Conservation (phyloP, 2,329 filamentous ascomycete species). For the Claviceps humidiphila region DNA sequence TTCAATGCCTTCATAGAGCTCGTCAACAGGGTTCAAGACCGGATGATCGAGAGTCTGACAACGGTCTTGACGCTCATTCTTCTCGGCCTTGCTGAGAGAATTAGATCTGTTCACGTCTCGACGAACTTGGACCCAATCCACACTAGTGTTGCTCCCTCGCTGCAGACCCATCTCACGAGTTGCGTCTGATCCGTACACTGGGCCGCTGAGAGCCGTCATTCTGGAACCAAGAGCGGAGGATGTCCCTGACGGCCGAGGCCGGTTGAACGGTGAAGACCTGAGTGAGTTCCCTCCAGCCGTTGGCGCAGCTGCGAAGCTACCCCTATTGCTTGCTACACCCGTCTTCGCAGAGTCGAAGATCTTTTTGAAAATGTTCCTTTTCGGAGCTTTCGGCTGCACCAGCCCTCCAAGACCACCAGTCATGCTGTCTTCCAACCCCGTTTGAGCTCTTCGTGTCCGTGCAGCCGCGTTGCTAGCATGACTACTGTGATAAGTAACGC, state of each 20-base stretch:
- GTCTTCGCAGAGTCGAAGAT: constrained; percentile 92
- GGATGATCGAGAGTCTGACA: constrained; percentile 92
- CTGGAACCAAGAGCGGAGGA: constrained; percentile 33
- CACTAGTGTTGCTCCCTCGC: constrained; percentile 27
- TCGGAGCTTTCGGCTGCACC: constrained; percentile 61
- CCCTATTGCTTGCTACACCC: constrained; percentile 77
- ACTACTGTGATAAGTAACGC: constrained; percentile 83
- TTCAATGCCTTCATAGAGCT: constrained; percentile 70
- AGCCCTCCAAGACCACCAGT: constrained; percentile 66
- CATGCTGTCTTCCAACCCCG: constrained; percentile 52
- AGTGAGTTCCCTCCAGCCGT: constrained; percentile 28
- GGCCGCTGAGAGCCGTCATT: constrained; percentile 21
- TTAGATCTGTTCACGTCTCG: constrained; percentile 93
- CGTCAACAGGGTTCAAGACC: constrained; percentile 78
- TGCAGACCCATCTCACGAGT: constrained; percentile 59
- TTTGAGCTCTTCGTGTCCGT: constrained; percentile 47
- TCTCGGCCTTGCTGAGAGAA: constrained; percentile 79
- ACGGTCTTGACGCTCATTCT: constrained; percentile 69
- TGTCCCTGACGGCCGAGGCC: constrained; percentile 21
- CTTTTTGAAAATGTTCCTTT: constrained; percentile 87
- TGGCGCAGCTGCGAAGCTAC: constrained; percentile 55
- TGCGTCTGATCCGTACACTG: constrained; percentile 31
- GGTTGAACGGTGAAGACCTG: constrained; percentile 29
- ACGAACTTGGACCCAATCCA: constrained; percentile 96
- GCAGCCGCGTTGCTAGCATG: constrained; percentile 47